Percentiles rank a stretch among this genome's conserved stretches.
phyloP scores from a whole-genome alignment of 805 yeast species.

The Metschnikowia noctiluminum region DNA sequence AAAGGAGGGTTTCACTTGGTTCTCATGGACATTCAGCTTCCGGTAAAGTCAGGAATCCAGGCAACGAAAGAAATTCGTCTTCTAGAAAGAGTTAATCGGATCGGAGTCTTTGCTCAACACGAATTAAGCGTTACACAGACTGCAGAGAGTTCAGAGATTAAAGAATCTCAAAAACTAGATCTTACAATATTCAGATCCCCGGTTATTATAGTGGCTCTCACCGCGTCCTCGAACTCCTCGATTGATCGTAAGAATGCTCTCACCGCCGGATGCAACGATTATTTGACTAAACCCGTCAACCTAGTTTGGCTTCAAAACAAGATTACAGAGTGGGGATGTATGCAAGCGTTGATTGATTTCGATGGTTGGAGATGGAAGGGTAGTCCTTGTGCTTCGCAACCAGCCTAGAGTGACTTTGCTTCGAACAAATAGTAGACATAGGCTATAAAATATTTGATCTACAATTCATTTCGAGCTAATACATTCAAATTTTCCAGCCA shows the following conservation, averaged over 20 bases:
- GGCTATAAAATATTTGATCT: background rate
- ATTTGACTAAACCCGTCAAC: conserved; percentile 92
- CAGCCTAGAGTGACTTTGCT: background rate
- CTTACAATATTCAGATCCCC: conserved; percentile 75
- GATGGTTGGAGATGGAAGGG: conserved; percentile 67
- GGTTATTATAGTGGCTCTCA: conserved; percentile 94
- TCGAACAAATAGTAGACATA: background rate
- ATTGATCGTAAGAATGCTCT: conserved; percentile 87
- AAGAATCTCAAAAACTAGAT: conserved; percentile 55
- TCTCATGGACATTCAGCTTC: conserved; percentile 95
- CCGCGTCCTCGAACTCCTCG: conserved; percentile 80
- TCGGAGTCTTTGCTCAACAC: conserved; percentile 60
- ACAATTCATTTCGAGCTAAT: too few species aligned
- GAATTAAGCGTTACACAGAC: conserved; percentile 23
- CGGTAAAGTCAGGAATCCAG: conserved; percentile 93
- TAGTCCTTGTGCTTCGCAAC: background rate
- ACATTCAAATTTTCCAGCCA: too few species aligned
- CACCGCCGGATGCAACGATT: conserved; percentile 97
- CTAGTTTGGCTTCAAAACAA: conserved; percentile 91
- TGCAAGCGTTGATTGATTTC: conserved; percentile 95
- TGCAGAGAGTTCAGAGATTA: conserved; percentile 23
- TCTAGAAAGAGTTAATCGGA: conserved; percentile 72
- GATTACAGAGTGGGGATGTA: conserved; percentile 97
- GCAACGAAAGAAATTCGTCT: conserved; percentile 90
- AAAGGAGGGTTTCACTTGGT: conserved; percentile 93